Conservation (phyloP, 2,329 filamentous ascomycete genomes). For the Fusarium sp. region DNA sequence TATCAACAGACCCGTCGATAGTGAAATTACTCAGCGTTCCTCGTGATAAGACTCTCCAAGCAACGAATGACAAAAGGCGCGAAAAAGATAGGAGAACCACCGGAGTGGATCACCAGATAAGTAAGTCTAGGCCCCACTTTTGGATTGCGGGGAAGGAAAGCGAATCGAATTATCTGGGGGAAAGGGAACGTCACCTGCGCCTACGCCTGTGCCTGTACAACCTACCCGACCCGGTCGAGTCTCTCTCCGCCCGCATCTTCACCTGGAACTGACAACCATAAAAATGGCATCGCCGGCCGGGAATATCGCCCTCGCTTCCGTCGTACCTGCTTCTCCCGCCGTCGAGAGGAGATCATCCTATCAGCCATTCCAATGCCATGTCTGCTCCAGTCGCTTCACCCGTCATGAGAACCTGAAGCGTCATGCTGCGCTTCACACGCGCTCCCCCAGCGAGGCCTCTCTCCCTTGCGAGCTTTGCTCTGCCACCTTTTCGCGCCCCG, state of each 20-base stretch:
- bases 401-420: constrained; percentile 49
- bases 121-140: neutral
- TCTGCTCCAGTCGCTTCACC: constrained; percentile 49
- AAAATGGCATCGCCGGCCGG: constrained; percentile 9
- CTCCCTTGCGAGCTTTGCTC: constrained; percentile 53
- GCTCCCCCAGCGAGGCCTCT: constrained; percentile 45
- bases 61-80: neutral
- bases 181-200: neutral
- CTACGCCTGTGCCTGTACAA: neutral
- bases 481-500: constrained; percentile 54
- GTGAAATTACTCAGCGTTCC: neutral
- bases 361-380: constrained; percentile 55
- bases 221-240: neutral
- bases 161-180: constrained; percentile 3
- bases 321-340: neutral
- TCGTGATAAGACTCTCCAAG: neutral
- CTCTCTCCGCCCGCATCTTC: neutral
- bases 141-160: constrained; percentile 5
- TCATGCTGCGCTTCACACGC: constrained; percentile 54
- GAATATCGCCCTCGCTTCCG: neutral
- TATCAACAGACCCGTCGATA: neutral
- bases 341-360: constrained; percentile 1
- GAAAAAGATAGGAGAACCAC: constrained; percentile 1
- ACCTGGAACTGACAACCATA: neutral
- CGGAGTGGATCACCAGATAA: constrained; percentile 1